A percentile compares a stretch with the other conserved stretches of the same genome.
Conservation (phyloP, 306 rosid species). For the Quercus dentata region DNA sequence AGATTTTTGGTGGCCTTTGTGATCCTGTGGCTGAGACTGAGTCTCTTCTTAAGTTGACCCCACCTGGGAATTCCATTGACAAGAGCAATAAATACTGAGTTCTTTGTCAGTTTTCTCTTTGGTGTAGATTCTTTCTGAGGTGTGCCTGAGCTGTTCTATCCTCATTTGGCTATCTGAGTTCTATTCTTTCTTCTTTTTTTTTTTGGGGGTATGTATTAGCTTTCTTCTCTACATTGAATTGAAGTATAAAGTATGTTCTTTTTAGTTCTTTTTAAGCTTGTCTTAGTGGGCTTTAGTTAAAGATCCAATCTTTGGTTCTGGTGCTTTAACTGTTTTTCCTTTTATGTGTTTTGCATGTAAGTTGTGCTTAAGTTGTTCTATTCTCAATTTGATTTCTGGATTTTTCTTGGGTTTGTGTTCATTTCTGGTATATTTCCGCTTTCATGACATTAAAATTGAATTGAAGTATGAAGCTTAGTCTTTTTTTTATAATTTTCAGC, state of each 20-base stretch:
- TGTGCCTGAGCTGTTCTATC: constrained; percentile 15
- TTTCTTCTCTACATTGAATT: constrained; percentile 2
- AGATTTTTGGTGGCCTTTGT: constrained; percentile 13
- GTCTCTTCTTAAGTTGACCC: constrained; percentile 21
- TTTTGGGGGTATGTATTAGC: background rate
- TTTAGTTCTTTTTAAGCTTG: constrained; percentile 9
- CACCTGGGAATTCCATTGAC: constrained; percentile 26
- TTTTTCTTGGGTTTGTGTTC: constrained; percentile 17
- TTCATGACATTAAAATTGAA: constrained; percentile 9
- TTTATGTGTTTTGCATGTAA: too few species aligned
- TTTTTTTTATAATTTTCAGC: constrained; percentile 14
- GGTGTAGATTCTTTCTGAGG: background rate
- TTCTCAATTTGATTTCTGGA: too few species aligned
- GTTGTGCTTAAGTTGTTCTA: too few species aligned
- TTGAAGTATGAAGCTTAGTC: constrained; percentile 12
- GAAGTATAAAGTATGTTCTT: constrained; percentile 17
- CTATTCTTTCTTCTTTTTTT: too few species aligned
- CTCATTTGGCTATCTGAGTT: constrained; percentile 17
- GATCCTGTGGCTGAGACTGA: constrained; percentile 18
- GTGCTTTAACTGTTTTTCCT: too few species aligned
- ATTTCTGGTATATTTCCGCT: constrained; percentile 10
- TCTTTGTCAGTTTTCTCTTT: constrained; percentile 22
- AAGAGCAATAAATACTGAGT: constrained; percentile 20
- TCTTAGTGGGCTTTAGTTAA: background rate
- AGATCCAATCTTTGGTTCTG: background rate